phyloP scores from a whole-genome alignment of 257 asterid species.

The Solanum paucissectum region DNA sequence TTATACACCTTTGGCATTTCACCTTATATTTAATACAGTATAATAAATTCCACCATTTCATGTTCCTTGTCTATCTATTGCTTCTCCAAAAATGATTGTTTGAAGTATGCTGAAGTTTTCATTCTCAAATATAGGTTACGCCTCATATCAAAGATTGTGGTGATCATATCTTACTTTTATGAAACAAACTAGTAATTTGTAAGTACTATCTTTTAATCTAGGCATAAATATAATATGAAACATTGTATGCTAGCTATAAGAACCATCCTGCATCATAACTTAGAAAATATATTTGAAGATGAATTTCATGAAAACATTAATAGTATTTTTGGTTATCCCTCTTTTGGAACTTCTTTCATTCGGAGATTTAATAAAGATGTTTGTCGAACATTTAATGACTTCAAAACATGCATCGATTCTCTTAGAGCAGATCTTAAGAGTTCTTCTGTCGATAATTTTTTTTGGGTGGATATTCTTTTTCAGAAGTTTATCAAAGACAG shows the following conservation, averaged over 20 bases:
- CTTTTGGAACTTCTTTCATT: neutral
- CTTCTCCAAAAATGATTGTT: neutral
- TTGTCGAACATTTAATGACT: neutral
- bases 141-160: too few species aligned
- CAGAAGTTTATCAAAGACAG: too few species aligned
- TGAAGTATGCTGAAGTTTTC: neutral
- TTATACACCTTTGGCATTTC: neutral
- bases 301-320: neutral
- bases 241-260: neutral
- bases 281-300: neutral
- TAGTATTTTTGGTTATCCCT: neutral
- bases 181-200: too few species aligned
- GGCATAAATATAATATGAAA: neutral
- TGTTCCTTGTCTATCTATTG: neutral
- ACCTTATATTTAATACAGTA: neutral
- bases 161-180: too few species aligned
- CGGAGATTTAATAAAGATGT: neutral
- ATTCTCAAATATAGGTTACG: neutral
- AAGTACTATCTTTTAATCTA: too few species aligned
- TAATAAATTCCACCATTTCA: neutral
- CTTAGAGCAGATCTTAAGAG: neutral
- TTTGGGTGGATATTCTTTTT: too few species aligned
- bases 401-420: neutral
- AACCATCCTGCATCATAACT: neutral
- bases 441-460: too few species aligned